Evolutionary conservation across 2,329 filamentous ascomycete genomes (phyloP), one percentile per base, ranked within the genome.

Genomic region (Colletotrichum costaricense): DNA sequence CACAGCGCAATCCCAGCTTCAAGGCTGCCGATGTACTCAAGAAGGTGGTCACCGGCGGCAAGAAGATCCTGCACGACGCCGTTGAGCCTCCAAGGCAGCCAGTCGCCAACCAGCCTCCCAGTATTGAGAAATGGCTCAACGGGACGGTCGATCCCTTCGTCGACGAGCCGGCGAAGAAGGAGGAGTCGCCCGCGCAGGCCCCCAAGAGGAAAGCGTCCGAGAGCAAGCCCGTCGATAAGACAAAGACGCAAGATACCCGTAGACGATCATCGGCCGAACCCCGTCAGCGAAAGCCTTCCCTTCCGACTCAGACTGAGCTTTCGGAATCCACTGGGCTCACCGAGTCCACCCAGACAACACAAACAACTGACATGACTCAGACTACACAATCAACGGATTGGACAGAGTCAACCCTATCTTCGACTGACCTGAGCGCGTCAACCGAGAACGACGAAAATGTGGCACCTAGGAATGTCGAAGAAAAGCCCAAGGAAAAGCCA

Each of bases 51-150:
- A 89, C 86, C 57, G 90, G 90, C 72, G 89, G 90, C 63, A 92
- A 89, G 81, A 92, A 92, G 80, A 91, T 92, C 14, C 87, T 92
- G 49, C 87, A 90, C 16, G 90, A 92, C 68, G 87, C 86, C 68
- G 87, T 86, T 56, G 90, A 92, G 63, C 86, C 89, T 4, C 87
- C 87, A 1, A 86, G 86, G 60, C 85, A 86, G 8, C 81, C 84
- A 2, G 81, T 82, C 3, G 76, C 79, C 12, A 92, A 92, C 73
- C 87, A 90, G 56, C 90, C 91, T 5, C 88, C 88, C 1, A 92
- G 87, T 76, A 93, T 93, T 67, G 91, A 93, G 78, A 91, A 87
- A 26, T 93, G 91, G 91, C 82, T 93, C 30, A 90, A 88, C 77
- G 86, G 84, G 26, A 93, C 91, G 0, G 87, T 91, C 16, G 91